phyloP scores from a whole-genome alignment of 2,329 filamentous ascomycete genomes.

The Coniella lustricola region DNA sequence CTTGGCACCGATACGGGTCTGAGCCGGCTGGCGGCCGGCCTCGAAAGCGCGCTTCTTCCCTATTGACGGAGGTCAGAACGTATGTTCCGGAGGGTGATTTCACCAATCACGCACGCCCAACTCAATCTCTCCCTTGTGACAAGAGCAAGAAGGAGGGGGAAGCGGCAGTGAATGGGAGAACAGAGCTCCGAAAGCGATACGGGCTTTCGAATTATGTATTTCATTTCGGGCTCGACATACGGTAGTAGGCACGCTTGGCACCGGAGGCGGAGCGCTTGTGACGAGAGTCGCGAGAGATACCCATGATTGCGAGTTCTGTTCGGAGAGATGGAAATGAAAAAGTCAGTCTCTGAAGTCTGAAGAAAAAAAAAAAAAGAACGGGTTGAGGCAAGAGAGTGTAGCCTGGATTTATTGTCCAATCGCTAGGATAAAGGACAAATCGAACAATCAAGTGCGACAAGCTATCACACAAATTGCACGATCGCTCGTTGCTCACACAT shows the following conservation, averaged over 20 bases:
- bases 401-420: neutral
- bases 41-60: conserved; percentile 99
- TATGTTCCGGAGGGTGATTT: conserved; percentile 40
- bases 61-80: conserved; percentile 69
- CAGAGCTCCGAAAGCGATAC: conserved; percentile 40
- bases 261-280: conserved; percentile 99
- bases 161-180: neutral
- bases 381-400: neutral
- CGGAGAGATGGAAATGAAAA: conserved; percentile 18
- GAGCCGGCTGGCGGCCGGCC: conserved; percentile 97
- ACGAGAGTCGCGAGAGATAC: conserved; percentile 99
- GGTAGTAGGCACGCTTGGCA: conserved; percentile 93
- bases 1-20: conserved; percentile 88
- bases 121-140: too few relatives aligned
- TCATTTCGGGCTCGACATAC: conserved; percentile 54
- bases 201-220: conserved; percentile 53
- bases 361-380: neutral
- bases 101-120: neutral
- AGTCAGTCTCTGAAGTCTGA: conserved; percentile 19
- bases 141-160: neutral
- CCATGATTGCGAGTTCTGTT: conserved; percentile 76
- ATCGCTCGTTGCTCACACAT: conserved; percentile 4
- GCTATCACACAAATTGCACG: too few relatives aligned
- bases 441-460: neutral
- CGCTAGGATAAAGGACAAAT: neutral